These are phyloP conservation scores for Mucor plumbeus DNA, from an alignment of 371 early-diverging fungal genomes.

Conservation along the genomic window DNA sequence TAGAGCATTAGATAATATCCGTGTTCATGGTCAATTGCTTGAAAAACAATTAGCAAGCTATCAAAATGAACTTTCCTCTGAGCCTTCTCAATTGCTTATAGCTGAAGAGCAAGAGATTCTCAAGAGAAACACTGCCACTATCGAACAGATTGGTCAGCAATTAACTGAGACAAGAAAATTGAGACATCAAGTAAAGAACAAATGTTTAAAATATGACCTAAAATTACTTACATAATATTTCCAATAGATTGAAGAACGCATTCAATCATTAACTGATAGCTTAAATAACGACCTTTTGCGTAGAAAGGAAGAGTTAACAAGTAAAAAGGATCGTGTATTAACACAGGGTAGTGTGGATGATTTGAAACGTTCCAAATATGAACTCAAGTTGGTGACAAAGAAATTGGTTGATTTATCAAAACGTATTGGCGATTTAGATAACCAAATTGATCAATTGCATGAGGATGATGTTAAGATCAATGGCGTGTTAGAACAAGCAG, in stretches of 20 bases:
- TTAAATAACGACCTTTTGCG: conserved; percentile 68
- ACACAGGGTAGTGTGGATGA: conserved; percentile 39
- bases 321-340: conserved; percentile 56
- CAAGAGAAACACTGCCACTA: conserved; percentile 47
- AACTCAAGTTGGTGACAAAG: conserved; percentile 54
- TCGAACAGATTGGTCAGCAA: conserved; percentile 60
- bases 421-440: conserved; percentile 47
- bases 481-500: conserved; percentile 58
- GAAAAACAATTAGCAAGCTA: conserved; percentile 64
- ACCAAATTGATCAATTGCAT: conserved; percentile 41
- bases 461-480: conserved; percentile 43
- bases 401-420: conserved; percentile 41
- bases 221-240: neutral
- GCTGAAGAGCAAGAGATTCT: conserved; percentile 63
- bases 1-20: conserved; percentile 44
- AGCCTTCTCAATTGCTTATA: conserved; percentile 57
- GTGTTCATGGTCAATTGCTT: conserved; percentile 41
- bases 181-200: neutral
- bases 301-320: conserved; percentile 60
- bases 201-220: neutral
- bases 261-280: conserved; percentile 74
- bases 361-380: conserved; percentile 55
- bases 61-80: conserved; percentile 61
- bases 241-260: conserved; percentile 65
- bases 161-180: conserved; percentile 39